Conservation (phyloP, 2,329 filamentous ascomycete species). For the Lithohypha guttulata region DNA sequence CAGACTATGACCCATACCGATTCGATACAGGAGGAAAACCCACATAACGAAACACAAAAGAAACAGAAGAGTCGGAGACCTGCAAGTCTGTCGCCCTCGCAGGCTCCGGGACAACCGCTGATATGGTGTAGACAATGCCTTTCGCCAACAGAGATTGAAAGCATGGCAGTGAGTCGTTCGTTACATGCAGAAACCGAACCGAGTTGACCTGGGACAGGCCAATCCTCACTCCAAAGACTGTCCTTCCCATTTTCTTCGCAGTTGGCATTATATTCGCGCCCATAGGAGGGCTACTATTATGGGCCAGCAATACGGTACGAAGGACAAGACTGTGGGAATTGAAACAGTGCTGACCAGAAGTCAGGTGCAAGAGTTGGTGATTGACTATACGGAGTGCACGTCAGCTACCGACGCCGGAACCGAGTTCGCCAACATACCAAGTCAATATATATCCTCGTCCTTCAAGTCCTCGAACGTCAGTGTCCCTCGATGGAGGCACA, state of each 20-base stretch:
- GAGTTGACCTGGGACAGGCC: constrained; percentile 47
- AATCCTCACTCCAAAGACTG: constrained; percentile 89
- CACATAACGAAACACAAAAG: constrained; percentile 43
- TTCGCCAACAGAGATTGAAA: constrained; percentile 91
- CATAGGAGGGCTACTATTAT: constrained; percentile 77
- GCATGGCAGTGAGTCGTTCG: constrained; percentile 77
- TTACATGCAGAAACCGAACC: constrained; percentile 9
- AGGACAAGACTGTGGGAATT: neutral
- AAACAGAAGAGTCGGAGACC: constrained; percentile 87
- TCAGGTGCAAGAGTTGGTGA: constrained; percentile 77
- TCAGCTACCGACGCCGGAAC: constrained; percentile 40
- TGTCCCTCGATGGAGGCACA: constrained; percentile 26
- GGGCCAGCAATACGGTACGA: constrained; percentile 67
- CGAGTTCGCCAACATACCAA: constrained; percentile 43
- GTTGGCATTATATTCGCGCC: constrained; percentile 89
- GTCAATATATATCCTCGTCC: constrained; percentile 49
- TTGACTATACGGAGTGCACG: constrained; percentile 80
- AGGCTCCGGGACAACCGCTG: constrained; percentile 10
- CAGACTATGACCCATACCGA: constrained; percentile 30
- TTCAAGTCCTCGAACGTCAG: constrained; percentile 52
- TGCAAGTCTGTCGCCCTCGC: constrained; percentile 53
- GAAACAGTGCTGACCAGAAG: constrained; percentile 2
- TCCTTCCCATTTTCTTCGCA: constrained; percentile 79
- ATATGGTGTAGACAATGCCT: constrained; percentile 66
- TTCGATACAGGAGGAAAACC: constrained; percentile 35